A percentile compares a stretch with the other conserved stretches of the same genome.
These are phyloP conservation scores for Coffea eugenioides DNA, from an alignment of 257 asterid species.

Conservation along the genomic window DNA sequence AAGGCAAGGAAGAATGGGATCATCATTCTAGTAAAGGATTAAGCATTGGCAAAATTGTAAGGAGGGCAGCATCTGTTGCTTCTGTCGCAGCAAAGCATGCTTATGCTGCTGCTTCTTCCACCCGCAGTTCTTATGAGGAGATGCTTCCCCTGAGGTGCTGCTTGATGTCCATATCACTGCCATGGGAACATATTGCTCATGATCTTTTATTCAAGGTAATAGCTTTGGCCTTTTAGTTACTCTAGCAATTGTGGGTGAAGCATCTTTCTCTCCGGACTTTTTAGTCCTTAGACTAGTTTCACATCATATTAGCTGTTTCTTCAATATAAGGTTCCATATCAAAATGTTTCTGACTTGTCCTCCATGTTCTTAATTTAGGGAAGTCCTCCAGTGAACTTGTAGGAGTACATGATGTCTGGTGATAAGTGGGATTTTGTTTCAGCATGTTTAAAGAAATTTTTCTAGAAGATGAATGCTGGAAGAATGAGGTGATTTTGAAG, in stretches of 20 bases:
- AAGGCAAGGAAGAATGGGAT: constrained; percentile 68
- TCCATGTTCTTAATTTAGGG: constrained; percentile 38
- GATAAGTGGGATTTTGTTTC: not conserved
- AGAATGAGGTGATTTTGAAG: not conserved
- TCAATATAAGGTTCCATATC: not conserved
- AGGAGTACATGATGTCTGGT: constrained; percentile 20
- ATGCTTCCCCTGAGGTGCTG: constrained; percentile 97
- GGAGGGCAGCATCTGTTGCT: constrained; percentile 89
- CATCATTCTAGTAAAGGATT: constrained; percentile 59
- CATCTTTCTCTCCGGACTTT: not conserved
- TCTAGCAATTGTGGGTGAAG: not conserved
- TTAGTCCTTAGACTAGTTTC: not conserved
- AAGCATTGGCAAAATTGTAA: constrained; percentile 65
- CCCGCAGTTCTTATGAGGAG: constrained; percentile 66
- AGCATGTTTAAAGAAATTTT: not conserved
- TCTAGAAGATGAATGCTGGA: constrained; percentile 1
- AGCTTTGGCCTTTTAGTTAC: not conserved
- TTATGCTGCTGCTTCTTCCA: constrained; percentile 88
- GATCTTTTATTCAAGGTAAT: constrained; percentile 92
- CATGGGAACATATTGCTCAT: constrained; percentile 92
- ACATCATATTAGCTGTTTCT: not conserved
- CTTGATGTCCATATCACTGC: constrained; percentile 88
- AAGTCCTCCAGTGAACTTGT: constrained; percentile 76
- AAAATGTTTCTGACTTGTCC: constrained; percentile 22
- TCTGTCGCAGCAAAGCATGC: constrained; percentile 95